These are phyloP conservation scores for Panicum virgatum DNA, from an alignment of 202 grass and related monocot genomes.

Conservation along the genomic window DNA sequence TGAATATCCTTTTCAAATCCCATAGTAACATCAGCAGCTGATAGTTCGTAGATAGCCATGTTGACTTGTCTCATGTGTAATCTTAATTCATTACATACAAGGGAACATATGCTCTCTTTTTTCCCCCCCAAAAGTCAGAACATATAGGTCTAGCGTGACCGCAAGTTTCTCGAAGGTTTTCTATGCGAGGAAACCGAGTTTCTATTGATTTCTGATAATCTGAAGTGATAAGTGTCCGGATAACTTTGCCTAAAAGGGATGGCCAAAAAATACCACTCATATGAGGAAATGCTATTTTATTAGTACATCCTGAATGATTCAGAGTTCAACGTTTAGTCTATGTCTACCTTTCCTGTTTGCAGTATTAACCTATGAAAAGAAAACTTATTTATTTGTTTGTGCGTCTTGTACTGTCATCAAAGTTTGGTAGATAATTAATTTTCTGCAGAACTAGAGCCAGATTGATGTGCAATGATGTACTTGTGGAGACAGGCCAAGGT, in stretches of 20 bases:
- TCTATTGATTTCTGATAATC: conserved; percentile 15
- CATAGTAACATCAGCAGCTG: background rate
- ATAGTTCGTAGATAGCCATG: conserved; percentile 9
- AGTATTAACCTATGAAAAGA: conserved; percentile 9
- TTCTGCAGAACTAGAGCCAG: conserved; percentile 4
- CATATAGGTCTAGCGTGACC: background rate
- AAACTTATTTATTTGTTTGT: background rate
- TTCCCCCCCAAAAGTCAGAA: conserved; percentile 34
- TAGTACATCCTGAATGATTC: conserved; percentile 9
- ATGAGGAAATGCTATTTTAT: background rate
- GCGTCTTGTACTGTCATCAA: background rate
- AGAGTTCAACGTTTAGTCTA: background rate
- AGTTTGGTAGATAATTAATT: background rate
- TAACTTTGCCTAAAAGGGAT: background rate
- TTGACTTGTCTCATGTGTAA: background rate
- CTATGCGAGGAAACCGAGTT: conserved; percentile 6
- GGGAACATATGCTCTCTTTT: conserved; percentile 7
- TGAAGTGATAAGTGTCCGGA: background rate
- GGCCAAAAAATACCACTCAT: conserved; percentile 1
- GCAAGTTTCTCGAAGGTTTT: conserved; percentile 12
- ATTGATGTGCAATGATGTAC: conserved; percentile 3
- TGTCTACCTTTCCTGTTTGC: conserved; percentile 7
- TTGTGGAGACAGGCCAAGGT: background rate
- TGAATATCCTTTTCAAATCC: conserved; percentile 19
- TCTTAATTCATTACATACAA: conserved; percentile 11